Evolutionary conservation across 2,329 filamentous ascomycete genomes (phyloP), one percentile per base, ranked within the genome.

Genomic region (Nannizziopsis barbatae): DNA sequence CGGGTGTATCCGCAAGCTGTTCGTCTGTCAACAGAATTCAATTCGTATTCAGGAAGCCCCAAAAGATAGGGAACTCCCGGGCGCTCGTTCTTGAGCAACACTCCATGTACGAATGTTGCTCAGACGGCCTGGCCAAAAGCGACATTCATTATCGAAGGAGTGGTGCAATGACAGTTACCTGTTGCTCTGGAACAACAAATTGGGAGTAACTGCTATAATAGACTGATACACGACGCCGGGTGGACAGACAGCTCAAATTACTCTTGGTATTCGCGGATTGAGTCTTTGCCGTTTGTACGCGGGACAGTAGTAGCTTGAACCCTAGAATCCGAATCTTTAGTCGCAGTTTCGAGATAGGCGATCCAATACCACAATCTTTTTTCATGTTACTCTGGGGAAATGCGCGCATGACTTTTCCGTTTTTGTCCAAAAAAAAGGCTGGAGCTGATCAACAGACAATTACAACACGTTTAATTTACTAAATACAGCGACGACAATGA

Each of bases 231-330:
- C 7, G 4, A 27, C 22, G 22, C 22, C 22, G 22, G 22, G 22
- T 27, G 22, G 22, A 3, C 22, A 27, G 22, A 3, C 22, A 3
- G 7, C 22, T 27, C 3, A 27, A 4, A 27, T 4, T 4, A 27
- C 22, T n/a, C n/a, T n/a, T n/a, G n/a, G n/a, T n/a, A n/a, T n/a
- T n/a, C n/a, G n/a, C n/a, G n/a, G 22, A 27, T 27, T 27, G 22
- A 27, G n/a, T 35, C 31, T 44, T 9, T 17, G 20, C 15, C 42
- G 42, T 44, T 44, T 44, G 33, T 44, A 20, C 31, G 42, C 42
- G 42, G 42, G 10, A 44, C n/a, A 27, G 7, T 2, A 17, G 17
- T 36, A 36, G 42, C n/a, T 44, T 11, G 22, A 5, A 14, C 20
- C 30, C 33, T 36, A n/a, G 11, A 15, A 36, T 36, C 4, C 14